A percentile compares a stretch with the other conserved stretches of the same genome.
Conservation (phyloP, 331 rosid species). For the Acacia pycnantha region DNA sequence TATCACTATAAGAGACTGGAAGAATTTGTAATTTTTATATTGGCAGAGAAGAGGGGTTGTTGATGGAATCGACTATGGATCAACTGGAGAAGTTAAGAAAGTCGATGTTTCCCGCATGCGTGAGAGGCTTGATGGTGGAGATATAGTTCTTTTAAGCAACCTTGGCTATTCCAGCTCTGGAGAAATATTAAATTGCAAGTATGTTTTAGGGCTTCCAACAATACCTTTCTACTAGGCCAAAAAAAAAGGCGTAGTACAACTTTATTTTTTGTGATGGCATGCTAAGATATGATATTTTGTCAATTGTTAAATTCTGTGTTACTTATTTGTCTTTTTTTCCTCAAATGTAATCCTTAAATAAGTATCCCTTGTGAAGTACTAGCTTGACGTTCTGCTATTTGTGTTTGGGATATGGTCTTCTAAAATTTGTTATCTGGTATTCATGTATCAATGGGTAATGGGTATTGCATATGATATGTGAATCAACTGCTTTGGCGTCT, state of each 20-base stretch:
- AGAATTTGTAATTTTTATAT: constrained; percentile 31
- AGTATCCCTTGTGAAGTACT: neutral
- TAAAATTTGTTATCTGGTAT: neutral
- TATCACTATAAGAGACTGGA: constrained; percentile 3
- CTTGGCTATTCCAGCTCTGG: constrained; percentile 98
- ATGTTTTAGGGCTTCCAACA: constrained; percentile 49
- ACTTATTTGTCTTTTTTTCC: neutral
- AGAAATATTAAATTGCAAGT: constrained; percentile 97
- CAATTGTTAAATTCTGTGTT: neutral
- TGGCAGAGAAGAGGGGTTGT: constrained; percentile 89
- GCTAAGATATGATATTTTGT: neutral
- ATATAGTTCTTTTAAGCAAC: constrained; percentile 89
- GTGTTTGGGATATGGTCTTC: neutral
- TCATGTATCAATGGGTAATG: neutral
- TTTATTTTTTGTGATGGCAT: neutral
- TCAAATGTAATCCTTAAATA: neutral
- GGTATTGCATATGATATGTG: neutral
- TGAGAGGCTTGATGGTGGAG: constrained; percentile 94
- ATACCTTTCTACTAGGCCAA: constrained; percentile 6
- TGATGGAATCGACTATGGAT: constrained; percentile 86
- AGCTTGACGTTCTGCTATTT: neutral
- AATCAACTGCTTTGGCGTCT: constrained; percentile 14
- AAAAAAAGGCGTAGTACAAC: neutral
- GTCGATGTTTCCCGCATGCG: constrained; percentile 82
- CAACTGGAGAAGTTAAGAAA: constrained; percentile 94